phyloP scores from a whole-genome alignment of 352 stramenopile species.

The Thraustotheca clavata region DNA sequence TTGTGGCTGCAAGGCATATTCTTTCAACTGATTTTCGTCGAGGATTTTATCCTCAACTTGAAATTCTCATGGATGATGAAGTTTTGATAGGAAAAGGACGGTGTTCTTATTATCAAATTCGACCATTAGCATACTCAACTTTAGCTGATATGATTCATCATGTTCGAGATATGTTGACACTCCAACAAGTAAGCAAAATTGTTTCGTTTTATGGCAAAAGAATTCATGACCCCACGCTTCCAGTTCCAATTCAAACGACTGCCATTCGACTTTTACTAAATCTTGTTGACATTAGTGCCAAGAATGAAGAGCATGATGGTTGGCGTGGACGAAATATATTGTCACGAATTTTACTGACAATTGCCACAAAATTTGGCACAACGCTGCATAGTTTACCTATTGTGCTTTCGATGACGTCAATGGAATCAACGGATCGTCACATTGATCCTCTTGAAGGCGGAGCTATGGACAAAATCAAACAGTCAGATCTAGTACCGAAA shows the following conservation, averaged over 20 bases:
- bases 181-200: slow-evolving; percentile 93
- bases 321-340: slow-evolving; percentile 87
- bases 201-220: slow-evolving; percentile 91
- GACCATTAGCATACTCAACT: slow-evolving; percentile 94
- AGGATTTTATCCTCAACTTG: slow-evolving; percentile 92
- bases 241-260: slow-evolving; percentile 94
- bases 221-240: slow-evolving; percentile 89
- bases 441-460: slow-evolving; percentile 69
- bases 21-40: slow-evolving; percentile 96
- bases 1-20: slow-evolving; percentile 94
- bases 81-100: slow-evolving; percentile 86
- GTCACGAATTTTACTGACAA: slow-evolving; percentile 86
- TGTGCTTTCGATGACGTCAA: slow-evolving; percentile 46
- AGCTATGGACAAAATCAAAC: slow-evolving; percentile 83
- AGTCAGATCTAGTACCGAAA: slow-evolving; percentile 66
- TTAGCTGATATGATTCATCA: slow-evolving; percentile 98
- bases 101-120: slow-evolving; percentile 84
- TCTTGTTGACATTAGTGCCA: slow-evolving; percentile 94
- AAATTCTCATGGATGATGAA: slow-evolving; percentile 94
- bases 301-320: slow-evolving; percentile 88
- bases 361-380: slow-evolving; percentile 92
- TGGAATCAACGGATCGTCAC: slow-evolving; percentile 26
- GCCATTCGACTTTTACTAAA: slow-evolving; percentile 94
- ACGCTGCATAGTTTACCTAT: slow-evolving; percentile 68
- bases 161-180: slow-evolving; percentile 89